Evolutionary conservation across 208 protist species (phyloP), one percentile per base, ranked within the genome.

Genomic region (Crithidia expoeki): DNA sequence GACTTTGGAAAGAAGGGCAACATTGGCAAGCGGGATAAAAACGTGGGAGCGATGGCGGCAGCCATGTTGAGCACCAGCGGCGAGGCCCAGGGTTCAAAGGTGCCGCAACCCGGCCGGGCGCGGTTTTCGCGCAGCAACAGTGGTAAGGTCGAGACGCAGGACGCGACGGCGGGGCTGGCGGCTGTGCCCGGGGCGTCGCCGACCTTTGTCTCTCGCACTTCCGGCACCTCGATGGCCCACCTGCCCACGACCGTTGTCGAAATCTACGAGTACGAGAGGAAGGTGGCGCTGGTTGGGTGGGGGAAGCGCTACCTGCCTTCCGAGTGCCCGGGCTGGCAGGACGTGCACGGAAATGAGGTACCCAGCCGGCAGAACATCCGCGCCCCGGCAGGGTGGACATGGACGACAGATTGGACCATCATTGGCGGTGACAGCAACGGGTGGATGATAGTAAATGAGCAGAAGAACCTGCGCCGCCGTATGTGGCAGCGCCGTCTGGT

Each of bases 231-330:
- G 32, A 49, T 6, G 7, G 60, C 34, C 17, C 72, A 71, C 17
- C 46, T 70, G 34, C 55, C 64, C n/a, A 69, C 58, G 55, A 70
- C 71, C 25, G 65, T 76, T n/a, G 80, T 85, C 2, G 75, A 79
- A 55, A 46, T 92, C 5, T 92, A 85, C 78, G 87, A 95, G 73
- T 87, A 90, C 67, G 78, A 95, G 47, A 69, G 72, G 21, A 80
- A 84, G 58, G 74, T 76, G 28, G 19, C 79, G 19, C 28, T 91
- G 23, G 64, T 88, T 36, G 88, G 73, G 19, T 94, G 89, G 86
- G 73, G 80, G 16, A 85, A 74, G 62, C 58, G 59, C 3, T 50
- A 74, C 42, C 79, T 92, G 34, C 76, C 85, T 16, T 49, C 75
- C 2, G 74, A 81, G 46, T 85, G 56, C 62, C 58, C 88, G 0